Evolutionary conservation across 2,329 filamentous ascomycete species (phyloP), one percentile per base, ranked within the genome.

Genomic region (Sporothrix schenckii): DNA sequence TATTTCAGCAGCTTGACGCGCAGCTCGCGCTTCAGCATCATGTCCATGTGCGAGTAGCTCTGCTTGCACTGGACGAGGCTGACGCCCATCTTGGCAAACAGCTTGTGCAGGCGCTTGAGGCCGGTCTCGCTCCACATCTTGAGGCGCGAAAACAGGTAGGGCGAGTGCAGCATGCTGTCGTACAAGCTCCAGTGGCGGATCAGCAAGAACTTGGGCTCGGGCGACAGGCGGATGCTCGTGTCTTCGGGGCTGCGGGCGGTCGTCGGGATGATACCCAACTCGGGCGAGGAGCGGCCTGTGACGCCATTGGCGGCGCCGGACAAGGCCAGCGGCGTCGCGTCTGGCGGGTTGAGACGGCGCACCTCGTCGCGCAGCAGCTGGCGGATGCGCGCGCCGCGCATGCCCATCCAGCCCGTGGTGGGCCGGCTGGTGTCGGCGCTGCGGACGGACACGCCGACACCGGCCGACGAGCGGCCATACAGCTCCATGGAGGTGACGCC

Each of bases 1-100:
- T 97, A 98, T 76, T 94, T 94, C 24, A 97, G 85, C 1, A 99
- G 85, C 72, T 96, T 92, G 63, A 92, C 88, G 54, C 94, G 89
- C 41, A 76, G 82, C 41, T 92, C 92, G 5, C 92, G 90, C 81
- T 98, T 99, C 47, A 99, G 83, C 80, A 97, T 90, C 89, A 97
- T 96, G 80, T 98, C 94, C 94, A 99, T 98, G 79, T 99, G 95
- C 0, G 93, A 93, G 78, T 98, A 99, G 78, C 89, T 94, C 80
- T 98, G 95, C 76, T 93, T 94, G 81, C 94, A 97, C 81, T 99
- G 94, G 5, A 91, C 91, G 50, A 98, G 83, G 77, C 92, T 97
- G 69, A 99, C 92, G 44, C 95, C 95, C 94, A 99, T 99, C 80
- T 98, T 99, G 56, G 95, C 95, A 2, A 99, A 86, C 0, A 99